Evolutionary conservation across 2,329 filamentous ascomycete species (phyloP), one percentile per base, ranked within the genome.

Genomic region (Colletotrichum sp.): DNA sequence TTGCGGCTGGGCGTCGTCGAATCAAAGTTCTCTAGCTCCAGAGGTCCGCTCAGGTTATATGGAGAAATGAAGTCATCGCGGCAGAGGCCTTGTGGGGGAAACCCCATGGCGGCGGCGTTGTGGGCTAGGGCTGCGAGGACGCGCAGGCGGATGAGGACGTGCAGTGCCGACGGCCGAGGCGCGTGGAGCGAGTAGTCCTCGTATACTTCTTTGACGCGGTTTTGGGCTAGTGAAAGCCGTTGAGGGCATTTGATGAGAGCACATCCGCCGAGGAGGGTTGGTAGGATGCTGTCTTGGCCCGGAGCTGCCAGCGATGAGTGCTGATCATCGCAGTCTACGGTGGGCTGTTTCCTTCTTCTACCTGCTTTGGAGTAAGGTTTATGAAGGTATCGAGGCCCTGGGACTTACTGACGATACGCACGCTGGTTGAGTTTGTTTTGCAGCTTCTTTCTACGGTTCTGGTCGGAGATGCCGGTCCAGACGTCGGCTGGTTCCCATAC

Each of bases 371-470:
- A 26, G 28, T n/a, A 36, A 69, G 28, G 1, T 5, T 2, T 6
- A 1, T 21, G 30, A 21, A 12, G 5, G 0, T 12, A 0, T 4
- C 0, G 0, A 43, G 0, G 39, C 18, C 0, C 1, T 43, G 39
- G 3, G 0, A 7, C 3, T 16, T 1, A 74, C 71, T 57, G 14
- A 69, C 66, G 66, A 4, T 64, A 64, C 16, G 72, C 72, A 14
- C 72, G 39, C n/a, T 74, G 72, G 12, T 74, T 74, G 16, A 74
- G 43, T 7, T 69, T 61, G n/a, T 74, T 74, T 28, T 74, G 67
- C 48, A 71, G 61, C 60, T 14, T 69, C 32, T 64, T 69, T 8
- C 67, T 66, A 1, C 36, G 68, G 18, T 48, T 39, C 21, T 71
- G 72, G 16, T 70, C 48, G 14, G 72, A 66, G 34, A 71, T 60